These are phyloP conservation scores for Boechera divaricarpa DNA, from an alignment of 345 rosid genomes.

Conservation along the genomic window DNA sequence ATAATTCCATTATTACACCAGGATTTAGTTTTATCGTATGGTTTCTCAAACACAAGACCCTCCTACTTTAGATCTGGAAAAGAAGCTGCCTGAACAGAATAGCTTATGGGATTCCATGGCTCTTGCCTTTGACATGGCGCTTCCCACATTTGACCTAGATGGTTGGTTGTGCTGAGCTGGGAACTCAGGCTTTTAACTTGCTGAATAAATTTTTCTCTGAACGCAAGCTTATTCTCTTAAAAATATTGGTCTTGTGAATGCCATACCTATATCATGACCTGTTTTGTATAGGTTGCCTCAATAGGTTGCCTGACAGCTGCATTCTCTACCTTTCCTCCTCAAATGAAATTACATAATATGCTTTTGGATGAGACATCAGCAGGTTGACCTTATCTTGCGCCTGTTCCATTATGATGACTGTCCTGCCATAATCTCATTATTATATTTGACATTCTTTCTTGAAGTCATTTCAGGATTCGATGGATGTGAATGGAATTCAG, in stretches of 20 bases:
- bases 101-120: slow-evolving; percentile 72
- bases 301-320: slow-evolving; percentile 81
- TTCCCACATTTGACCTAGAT: slow-evolving; percentile 27
- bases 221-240: slow-evolving; percentile 7
- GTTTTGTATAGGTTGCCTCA: slow-evolving; percentile 64
- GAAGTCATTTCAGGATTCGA: slow-evolving; percentile 57
- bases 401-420: slow-evolving; percentile 27
- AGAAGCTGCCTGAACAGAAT: slow-evolving; percentile 47
- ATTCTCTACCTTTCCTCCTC: slow-evolving; percentile 75
- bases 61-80: slow-evolving; percentile 49
- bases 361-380: slow-evolving; percentile 63
- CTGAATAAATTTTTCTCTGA: slow-evolving; percentile 24
- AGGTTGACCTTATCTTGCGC: slow-evolving; percentile 50
- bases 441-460: slow-evolving; percentile 44
- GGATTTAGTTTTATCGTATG: slow-evolving; percentile 50
- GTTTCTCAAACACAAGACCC: slow-evolving; percentile 41
- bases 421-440: slow-evolving; percentile 8
- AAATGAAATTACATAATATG: slow-evolving; percentile 61
- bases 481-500: slow-evolving; percentile 55
- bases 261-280: slow-evolving; percentile 23
- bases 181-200: slow-evolving; percentile 21
- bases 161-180: slow-evolving; percentile 6
- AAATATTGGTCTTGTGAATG: slow-evolving; percentile 21
- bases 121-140: slow-evolving; percentile 57
- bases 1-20: slow-evolving; percentile 50